phyloP scores from a whole-genome alignment of 495 filamentous ascomycete genomes.

The Penicillium angulare region DNA sequence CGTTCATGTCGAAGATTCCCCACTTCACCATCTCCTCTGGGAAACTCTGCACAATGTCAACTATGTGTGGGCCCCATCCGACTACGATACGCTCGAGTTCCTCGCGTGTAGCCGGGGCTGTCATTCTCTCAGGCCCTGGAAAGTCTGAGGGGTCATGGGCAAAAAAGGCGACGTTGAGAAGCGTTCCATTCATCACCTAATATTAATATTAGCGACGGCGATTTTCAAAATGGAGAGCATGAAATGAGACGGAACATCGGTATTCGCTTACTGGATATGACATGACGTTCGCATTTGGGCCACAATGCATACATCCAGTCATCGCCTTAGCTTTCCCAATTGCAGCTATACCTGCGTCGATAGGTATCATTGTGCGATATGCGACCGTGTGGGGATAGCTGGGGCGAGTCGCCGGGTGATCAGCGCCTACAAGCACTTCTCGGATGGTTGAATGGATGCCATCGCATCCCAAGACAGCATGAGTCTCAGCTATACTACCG shows the following conservation, averaged over 20 bases:
- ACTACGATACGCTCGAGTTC: background rate
- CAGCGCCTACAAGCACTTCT: slow-evolving; percentile 26
- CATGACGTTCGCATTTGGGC: slow-evolving; percentile 16
- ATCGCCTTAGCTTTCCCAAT: slow-evolving; percentile 6
- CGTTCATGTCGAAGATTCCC: slow-evolving; percentile 37
- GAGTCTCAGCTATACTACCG: slow-evolving; percentile 13
- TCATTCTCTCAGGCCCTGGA: background rate
- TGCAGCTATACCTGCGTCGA: slow-evolving; percentile 6
- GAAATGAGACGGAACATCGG: too few species aligned
- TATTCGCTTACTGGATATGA: slow-evolving; percentile 16
- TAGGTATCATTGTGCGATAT: slow-evolving; percentile 40
- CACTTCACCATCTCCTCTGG: slow-evolving; percentile 33
- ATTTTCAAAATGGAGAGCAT: too few species aligned
- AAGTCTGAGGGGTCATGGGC: slow-evolving; percentile 13
- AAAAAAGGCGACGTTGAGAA: slow-evolving; percentile 28
- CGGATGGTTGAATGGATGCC: slow-evolving; percentile 44
- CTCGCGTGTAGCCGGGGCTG: background rate
- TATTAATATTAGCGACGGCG: too few species aligned
- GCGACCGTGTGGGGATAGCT: slow-evolving; percentile 35
- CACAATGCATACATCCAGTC: slow-evolving; percentile 6
- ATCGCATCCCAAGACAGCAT: slow-evolving; percentile 45
- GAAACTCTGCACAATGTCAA: slow-evolving; percentile 15
- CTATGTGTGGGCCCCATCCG: slow-evolving; percentile 9
- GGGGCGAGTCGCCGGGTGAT: background rate
- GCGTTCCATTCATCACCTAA: slow-evolving; percentile 7